Conservation (phyloP, 345 rosid species). For the Camelina neglecta region DNA sequence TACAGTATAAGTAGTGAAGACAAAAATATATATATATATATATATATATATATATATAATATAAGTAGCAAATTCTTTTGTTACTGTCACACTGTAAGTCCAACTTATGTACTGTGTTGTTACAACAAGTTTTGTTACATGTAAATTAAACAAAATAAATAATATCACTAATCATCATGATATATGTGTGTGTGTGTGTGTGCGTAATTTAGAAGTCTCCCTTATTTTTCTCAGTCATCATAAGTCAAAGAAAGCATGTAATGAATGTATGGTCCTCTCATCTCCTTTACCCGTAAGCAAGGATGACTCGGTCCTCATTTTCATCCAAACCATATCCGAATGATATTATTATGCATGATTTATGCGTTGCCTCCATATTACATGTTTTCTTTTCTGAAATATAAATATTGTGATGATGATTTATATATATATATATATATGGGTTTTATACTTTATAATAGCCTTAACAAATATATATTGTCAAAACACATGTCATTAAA, state of each 20-base stretch:
- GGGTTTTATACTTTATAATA: too few species aligned
- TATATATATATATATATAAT: too few species aligned
- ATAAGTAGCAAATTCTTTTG: neutral
- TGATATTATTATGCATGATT: constrained; percentile 9
- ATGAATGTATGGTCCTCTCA: neutral
- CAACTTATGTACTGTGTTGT: neutral
- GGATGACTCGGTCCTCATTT: constrained; percentile 33
- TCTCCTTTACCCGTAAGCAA: constrained; percentile 26
- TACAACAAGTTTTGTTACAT: neutral
- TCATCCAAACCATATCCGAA: constrained; percentile 6
- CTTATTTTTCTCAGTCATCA: constrained; percentile 15
- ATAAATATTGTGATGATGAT: neutral
- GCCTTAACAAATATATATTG: too few species aligned
- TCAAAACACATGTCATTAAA: neutral
- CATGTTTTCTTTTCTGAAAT: neutral
- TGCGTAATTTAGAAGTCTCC: constrained; percentile 20
- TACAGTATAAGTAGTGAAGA: too few species aligned
- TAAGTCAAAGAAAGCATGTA: constrained; percentile 31
- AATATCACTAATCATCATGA: neutral
- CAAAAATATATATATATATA: too few species aligned
- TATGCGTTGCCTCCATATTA: too few species aligned
- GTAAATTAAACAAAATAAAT: neutral
- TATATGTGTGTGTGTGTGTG: neutral
- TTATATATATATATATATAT: neutral
- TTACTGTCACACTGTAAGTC: neutral